Conservation (phyloP, 1,284 basidiomycete species). For the Pholiota adiposa region DNA sequence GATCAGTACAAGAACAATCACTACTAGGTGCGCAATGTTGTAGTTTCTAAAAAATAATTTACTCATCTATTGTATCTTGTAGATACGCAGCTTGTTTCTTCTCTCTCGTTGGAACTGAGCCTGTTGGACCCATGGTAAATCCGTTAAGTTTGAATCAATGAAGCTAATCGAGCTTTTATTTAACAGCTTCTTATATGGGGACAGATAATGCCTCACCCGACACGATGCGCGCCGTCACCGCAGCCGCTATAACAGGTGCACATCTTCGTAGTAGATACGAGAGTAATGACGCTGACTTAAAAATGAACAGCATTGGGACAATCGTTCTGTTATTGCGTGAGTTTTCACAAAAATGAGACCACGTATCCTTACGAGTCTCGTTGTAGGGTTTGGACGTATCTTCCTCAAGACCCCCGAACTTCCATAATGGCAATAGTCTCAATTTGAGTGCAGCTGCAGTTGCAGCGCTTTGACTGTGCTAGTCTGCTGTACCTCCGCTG, state of each 20-base stretch:
- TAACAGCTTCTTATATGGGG: constrained; percentile 41
- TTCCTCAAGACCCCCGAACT: constrained; percentile 45
- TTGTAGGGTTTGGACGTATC: constrained; percentile 42
- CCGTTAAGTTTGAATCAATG: too few relatives aligned
- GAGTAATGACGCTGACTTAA: neutral
- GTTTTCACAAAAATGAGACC: constrained; percentile 12
- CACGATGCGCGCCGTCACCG: constrained; percentile 43
- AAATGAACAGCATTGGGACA: constrained; percentile 36
- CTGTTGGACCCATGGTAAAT: constrained; percentile 34
- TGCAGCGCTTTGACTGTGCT: constrained; percentile 34
- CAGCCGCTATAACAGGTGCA: constrained; percentile 40
- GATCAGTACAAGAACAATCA: constrained; percentile 38
- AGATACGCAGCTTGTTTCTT: constrained; percentile 48
- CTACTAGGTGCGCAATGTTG: constrained; percentile 33
- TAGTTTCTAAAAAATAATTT: neutral
- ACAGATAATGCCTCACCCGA: constrained; percentile 47
- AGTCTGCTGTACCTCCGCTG: constrained; percentile 39
- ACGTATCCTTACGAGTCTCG: too few relatives aligned
- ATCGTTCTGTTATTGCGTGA: constrained; percentile 42
- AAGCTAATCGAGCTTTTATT: neutral
- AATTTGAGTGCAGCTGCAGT: constrained; percentile 42
- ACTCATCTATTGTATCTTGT: neutral
- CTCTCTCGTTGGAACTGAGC: constrained; percentile 37
- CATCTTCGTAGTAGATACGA: neutral
- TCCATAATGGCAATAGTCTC: constrained; percentile 46